phyloP scores from a whole-genome alignment of 75 land plant genomes.

The Cupressus sempervirens region DNA sequence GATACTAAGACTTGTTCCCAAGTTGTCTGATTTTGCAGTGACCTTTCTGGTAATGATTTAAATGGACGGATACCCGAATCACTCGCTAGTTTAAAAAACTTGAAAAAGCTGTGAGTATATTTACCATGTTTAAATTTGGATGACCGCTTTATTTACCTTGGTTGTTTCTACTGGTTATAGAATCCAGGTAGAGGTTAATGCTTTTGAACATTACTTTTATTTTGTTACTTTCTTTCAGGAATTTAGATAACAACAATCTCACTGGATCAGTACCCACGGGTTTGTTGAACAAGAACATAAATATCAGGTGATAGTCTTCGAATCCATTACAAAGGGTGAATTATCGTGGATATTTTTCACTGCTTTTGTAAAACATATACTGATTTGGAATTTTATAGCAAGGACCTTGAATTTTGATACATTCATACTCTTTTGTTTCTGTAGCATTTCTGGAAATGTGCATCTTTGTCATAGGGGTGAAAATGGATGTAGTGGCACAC shows the following conservation, averaged over 20 bases:
- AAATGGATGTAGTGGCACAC: background rate
- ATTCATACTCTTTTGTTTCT: no score
- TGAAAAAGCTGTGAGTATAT: conserved; percentile 11
- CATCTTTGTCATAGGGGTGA: background rate
- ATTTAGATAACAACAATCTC: conserved; percentile 19
- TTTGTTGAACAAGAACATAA: conserved; percentile 11
- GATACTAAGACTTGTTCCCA: no score
- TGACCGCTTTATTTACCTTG: no score
- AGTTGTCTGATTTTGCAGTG: conserved; percentile 13
- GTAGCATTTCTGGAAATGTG: background rate
- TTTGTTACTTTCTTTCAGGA: background rate
- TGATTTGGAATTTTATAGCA: no score
- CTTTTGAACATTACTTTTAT: background rate
- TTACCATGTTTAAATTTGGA: background rate
- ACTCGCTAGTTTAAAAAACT: conserved; percentile 3
- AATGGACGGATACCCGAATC: conserved; percentile 26
- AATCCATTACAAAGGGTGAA: background rate
- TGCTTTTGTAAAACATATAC: no score
- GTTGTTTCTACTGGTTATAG: background rate
- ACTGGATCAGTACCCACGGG: conserved; percentile 16
- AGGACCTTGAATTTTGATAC: no score
- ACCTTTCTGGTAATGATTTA: conserved; percentile 29
- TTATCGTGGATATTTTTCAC: background rate
- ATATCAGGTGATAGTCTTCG: conserved; percentile 1
- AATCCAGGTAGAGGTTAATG: background rate